Evolutionary conservation across 352 stramenopile species (phyloP), one percentile per base, ranked within the genome.

Genomic region (Pythium brassicae): DNA sequence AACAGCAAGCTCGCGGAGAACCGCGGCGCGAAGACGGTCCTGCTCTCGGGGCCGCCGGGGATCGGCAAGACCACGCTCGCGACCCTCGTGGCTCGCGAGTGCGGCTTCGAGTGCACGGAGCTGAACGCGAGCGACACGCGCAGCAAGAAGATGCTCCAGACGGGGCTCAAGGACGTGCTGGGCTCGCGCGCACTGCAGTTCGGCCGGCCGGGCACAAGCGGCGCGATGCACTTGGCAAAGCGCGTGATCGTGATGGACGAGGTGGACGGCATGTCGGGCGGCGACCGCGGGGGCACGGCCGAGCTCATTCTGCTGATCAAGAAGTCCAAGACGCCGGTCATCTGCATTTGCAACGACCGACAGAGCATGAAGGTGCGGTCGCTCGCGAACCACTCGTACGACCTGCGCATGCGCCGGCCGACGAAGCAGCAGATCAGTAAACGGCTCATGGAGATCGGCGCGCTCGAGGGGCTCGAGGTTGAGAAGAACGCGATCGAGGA

Each of bases 261-360:
- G 79, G 97, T 99, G 3, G 97, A 99, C 68, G 97, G 97, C 23
- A 99, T 99, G 97, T 97, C 91, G 26, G 91, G 86, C 1, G 95
- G 95, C 12, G 97, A 99, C 75, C 80, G 97, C 14, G 96, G 94
- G 47, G 97, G 97, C 44, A 99, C 98, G 12, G 80, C 87, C 19
- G 97, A 99, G 78, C 73, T 99, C n/a, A 99, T 99, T 66, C 77
- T 95, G 70, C 92, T 99, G 54, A 99, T 99, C 65, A 99, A 99
- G 74, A 97, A 96, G 57, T 97, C 83, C 46, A 98, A 97, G 72
- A 96, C 97, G 48, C 97, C 97, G 11, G 99, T 99, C 61, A 99
- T 99, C 73, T 99, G 97, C 67, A 99, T 99, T 68, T 99, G 97
- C 74, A 99, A 99, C 62, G 97, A 99, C 71, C 87, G 97, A 2